Base-by-base conservation (phyloP, 2,329 filamentous ascomycete species). In the Cordyceps pruinosa region DNA sequence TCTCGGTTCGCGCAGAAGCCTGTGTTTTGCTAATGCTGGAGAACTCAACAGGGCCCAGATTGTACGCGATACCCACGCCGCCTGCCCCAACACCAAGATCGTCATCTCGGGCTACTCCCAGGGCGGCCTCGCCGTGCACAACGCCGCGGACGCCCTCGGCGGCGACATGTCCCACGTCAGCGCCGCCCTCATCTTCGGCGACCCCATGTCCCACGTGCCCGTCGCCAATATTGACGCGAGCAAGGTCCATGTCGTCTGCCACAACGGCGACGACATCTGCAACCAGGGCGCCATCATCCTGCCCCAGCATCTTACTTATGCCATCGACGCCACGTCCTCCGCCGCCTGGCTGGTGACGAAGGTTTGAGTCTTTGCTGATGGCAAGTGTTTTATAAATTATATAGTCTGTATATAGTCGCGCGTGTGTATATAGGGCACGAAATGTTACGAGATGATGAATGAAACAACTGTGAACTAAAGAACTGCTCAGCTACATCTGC, bases 41-140 rank as follows among this genome's bases (percentile, higher is more conserved):
- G 6, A 21, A n/a, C n/a, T n/a, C 21, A 26, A 30, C 23, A 73
- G 75, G 67, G 72, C 74, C 41, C 62, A 70, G 15, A 55, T 64
- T 23, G 60, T 66, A 28, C 60, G 46, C n/a, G 46, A 68, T 21
- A 71, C 72, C 4, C 62, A 68, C 28, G 60, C 63, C 3, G 1
- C 55, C 15, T 60, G 58, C 32, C 50, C 58, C 17, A 45, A 58
- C 26, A 55, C 55, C 55, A 60, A 60, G 46, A 60, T 53, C 56
- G 58, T 60, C 12, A 37, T 69, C 21, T 56, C 64, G 34, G 67
- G 67, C 28, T 68, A 67, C 61, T 68, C 66, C 3, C 65, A 66
- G 30, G 67, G 67, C 19, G 66, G 62, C 44, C 59, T 63, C 56
- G 65, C 66, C 9, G 60, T 67, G 5, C 65, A 67, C 51, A 59